Evolutionary conservation across 2,329 filamentous ascomycete genomes (phyloP).

Genomic region (Aspergillus spinulosporus): DNA sequence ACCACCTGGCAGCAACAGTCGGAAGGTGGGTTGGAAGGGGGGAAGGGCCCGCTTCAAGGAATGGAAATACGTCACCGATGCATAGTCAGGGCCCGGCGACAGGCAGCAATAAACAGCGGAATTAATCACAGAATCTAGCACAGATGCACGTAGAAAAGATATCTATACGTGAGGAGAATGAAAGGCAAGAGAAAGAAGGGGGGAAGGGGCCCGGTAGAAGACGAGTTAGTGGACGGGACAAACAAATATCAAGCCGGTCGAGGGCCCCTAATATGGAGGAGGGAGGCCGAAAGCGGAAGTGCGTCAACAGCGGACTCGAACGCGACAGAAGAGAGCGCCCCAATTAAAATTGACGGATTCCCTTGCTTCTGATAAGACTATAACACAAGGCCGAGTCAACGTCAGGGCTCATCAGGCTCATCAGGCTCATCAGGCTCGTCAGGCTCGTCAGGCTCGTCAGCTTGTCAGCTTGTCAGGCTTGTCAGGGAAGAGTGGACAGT

Average conservation of each 20-base stretch:
- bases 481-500: background rate
- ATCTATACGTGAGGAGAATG: constrained; percentile 1
- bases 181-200: background rate
- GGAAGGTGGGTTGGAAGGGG: constrained; percentile 22
- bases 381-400: constrained; percentile 18
- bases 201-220: background rate
- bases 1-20: constrained; percentile 12
- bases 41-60: constrained; percentile 28
- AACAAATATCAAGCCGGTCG: background rate
- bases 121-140: constrained; percentile 3
- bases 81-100: constrained; percentile 23
- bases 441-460: no score
- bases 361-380: constrained; percentile 13
- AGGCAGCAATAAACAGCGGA: background rate
- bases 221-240: background rate
- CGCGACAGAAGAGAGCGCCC: background rate
- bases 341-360: background rate
- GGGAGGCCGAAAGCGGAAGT: constrained; percentile 7
- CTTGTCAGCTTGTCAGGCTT: no score
- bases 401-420: no score
- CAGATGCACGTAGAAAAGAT: constrained; percentile 1
- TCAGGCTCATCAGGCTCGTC: no score
- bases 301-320: background rate
- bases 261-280: background rate
- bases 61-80: constrained; percentile 30